Evolutionary conservation across 768 basidiomycete species (phyloP), one percentile per base, ranked within the genome.

Genomic region (Gloeopeniophorella convolvens): DNA sequence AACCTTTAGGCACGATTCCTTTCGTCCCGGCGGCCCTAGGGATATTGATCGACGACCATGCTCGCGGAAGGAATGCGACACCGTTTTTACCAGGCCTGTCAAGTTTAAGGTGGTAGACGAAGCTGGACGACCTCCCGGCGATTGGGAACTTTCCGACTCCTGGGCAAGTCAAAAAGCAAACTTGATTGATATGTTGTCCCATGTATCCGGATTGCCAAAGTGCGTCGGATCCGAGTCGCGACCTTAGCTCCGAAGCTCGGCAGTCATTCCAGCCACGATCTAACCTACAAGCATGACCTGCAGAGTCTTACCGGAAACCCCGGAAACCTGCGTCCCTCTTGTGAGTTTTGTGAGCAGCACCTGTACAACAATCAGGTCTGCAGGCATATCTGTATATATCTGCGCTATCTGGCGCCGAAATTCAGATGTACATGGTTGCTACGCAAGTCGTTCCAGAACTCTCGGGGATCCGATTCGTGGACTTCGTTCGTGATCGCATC

Each of bases 401-500:
- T 5, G 27, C 26, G 31, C 11, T 4, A n/a, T n/a, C n/a, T n/a
- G n/a, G n/a, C n/a, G n/a, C n/a, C n/a, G n/a, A 12, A 13, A 3
- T 7, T 11, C 37, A 74, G 71, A 71, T 74, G 69, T 75, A 64
- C 48, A 62, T 65, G 45, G 55, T 66, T 0, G 65, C 51, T 4
- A 46, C 66, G 1, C 58, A 73, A 41, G 55, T 75, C 15, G 46
- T 75, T 21, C 50, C 61, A 6, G 61, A 41, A 23, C 69, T 71
- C 42, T 44, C 69, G 0, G 65, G 59, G 8, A 58, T 59, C 33
- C 37, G 62, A 2, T 75, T 70, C 52, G 53, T 60, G 6, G 60
- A 65, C 2, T 78, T 74, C 40, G 70, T 74, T 10, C 56, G 65
- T 21, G 62, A 66, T 27, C 72, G 73, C 7, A 65, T 77, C 9